Percentiles rank a stretch among this genome's conserved stretches.
Evolutionary conservation across 768 basidiomycete genomes (phyloP).

Genomic region (Panus rudis): DNA sequence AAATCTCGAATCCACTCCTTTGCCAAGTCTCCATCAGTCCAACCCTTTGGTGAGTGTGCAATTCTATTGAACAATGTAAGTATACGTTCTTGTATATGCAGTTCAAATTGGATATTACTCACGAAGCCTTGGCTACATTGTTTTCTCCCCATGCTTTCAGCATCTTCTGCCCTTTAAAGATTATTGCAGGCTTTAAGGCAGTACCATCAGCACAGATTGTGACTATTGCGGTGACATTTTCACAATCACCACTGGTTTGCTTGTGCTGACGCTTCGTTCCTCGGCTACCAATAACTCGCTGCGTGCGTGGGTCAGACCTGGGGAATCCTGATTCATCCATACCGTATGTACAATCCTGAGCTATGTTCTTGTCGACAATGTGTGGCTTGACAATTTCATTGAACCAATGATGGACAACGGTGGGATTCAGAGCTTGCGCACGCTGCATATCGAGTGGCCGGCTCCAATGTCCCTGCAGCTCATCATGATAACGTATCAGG

Average conservation of each 20-base stretch:
- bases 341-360: constrained; percentile 20
- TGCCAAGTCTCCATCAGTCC: constrained; percentile 17
- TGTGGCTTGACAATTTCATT: constrained; percentile 21
- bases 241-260: constrained; percentile 22
- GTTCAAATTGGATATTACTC: constrained; percentile 17
- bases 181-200: constrained; percentile 24
- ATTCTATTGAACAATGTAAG: constrained; percentile 9
- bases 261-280: constrained; percentile 24
- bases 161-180: constrained; percentile 33
- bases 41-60: constrained; percentile 16
- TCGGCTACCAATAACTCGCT: background rate
- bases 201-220: constrained; percentile 36
- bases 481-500: constrained; percentile 13
- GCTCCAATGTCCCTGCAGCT: constrained; percentile 29
- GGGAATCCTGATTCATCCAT: constrained; percentile 29
- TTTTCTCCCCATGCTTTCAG: constrained; percentile 25
- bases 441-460: constrained; percentile 25
- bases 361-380: constrained; percentile 12
- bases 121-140: constrained; percentile 31
- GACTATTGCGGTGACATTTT: constrained; percentile 31
- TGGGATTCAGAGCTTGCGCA: constrained; percentile 24
- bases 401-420: constrained; percentile 27
- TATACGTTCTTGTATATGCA: background rate
- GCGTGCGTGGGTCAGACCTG: background rate
- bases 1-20: constrained; percentile 19